phyloP scores from a whole-genome alignment of 2,329 filamentous ascomycete species.

The Huntiella savannae region DNA sequence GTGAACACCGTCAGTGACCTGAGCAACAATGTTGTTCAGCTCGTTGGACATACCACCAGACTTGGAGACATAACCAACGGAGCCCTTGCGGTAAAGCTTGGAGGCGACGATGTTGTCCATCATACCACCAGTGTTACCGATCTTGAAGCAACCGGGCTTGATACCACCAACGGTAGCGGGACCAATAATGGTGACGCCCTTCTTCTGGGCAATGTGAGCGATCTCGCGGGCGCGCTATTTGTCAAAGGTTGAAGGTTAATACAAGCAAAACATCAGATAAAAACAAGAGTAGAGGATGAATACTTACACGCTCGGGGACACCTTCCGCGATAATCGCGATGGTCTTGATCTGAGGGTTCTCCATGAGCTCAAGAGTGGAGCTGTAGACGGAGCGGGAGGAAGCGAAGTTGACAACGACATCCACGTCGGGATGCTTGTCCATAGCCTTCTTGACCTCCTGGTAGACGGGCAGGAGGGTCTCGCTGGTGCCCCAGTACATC shows the following conservation, averaged over 20 bases:
- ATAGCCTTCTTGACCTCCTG: constrained; percentile 84
- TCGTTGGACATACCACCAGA: constrained; percentile 99
- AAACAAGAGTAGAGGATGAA: neutral
- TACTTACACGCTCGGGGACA: constrained; percentile 84
- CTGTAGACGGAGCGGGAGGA: constrained; percentile 96
- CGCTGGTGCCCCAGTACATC: constrained; percentile 99
- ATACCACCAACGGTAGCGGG: constrained; percentile 97
- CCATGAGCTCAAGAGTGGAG: constrained; percentile 97
- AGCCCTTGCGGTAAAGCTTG: constrained; percentile 98
- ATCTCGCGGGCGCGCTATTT: constrained; percentile 85
- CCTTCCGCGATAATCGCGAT: constrained; percentile 99
- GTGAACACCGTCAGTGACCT: constrained; percentile 93
- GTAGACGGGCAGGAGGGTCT: constrained; percentile 96
- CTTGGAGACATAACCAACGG: constrained; percentile 98
- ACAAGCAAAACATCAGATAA: neutral
- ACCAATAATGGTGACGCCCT: constrained; percentile 97
- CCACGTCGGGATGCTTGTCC: constrained; percentile 89
- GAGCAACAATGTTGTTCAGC: constrained; percentile 96
- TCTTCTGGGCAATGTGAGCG: constrained; percentile 88
- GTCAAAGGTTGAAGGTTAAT: neutral
- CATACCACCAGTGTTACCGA: constrained; percentile 99
- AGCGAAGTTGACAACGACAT: constrained; percentile 98
- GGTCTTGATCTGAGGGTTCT: constrained; percentile 88
- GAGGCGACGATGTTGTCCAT: constrained; percentile 99
- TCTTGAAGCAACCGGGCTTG: constrained; percentile 99